Percentiles rank a stretch among this genome's conserved stretches.
Evolutionary conservation across 2,329 filamentous ascomycete species (phyloP).

Genomic region (Lachnellula willkommii): DNA sequence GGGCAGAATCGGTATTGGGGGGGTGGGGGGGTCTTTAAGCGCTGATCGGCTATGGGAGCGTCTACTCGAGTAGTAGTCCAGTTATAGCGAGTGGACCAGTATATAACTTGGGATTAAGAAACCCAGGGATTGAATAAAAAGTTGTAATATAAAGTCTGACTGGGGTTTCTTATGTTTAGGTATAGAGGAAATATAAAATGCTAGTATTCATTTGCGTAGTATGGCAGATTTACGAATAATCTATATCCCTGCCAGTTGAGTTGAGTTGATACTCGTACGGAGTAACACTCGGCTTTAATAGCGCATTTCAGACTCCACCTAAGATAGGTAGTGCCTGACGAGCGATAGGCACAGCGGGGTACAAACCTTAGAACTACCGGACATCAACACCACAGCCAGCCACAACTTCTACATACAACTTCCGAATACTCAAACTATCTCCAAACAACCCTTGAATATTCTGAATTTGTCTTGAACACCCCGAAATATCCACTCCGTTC

Average conservation of each 20-base stretch:
- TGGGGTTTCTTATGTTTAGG: too few relatives aligned
- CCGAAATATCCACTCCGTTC: not conserved
- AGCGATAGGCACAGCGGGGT: constrained; percentile 3
- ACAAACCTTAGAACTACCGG: not conserved
- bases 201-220: too few relatives aligned
- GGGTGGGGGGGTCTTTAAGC: not conserved
- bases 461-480: constrained; percentile 15
- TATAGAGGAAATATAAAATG: too few relatives aligned
- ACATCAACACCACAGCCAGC: too few relatives aligned
- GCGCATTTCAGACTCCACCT: too few relatives aligned
- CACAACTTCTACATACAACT: constrained; percentile 4
- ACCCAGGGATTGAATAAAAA: not conserved
- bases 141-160: too few relatives aligned
- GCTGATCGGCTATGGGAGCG: not conserved
- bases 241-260: too few relatives aligned
- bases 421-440: not conserved
- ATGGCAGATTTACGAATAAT: too few relatives aligned
- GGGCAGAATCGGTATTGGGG: not conserved
- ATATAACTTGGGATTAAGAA: not conserved
- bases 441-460: not conserved
- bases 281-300: too few relatives aligned
- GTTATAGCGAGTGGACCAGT: not conserved
- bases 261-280: too few relatives aligned
- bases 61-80: not conserved
- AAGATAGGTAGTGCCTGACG: not conserved